Conservation (phyloP, 1,284 basidiomycete species). For the Cystobasidium slooffiae region DNA sequence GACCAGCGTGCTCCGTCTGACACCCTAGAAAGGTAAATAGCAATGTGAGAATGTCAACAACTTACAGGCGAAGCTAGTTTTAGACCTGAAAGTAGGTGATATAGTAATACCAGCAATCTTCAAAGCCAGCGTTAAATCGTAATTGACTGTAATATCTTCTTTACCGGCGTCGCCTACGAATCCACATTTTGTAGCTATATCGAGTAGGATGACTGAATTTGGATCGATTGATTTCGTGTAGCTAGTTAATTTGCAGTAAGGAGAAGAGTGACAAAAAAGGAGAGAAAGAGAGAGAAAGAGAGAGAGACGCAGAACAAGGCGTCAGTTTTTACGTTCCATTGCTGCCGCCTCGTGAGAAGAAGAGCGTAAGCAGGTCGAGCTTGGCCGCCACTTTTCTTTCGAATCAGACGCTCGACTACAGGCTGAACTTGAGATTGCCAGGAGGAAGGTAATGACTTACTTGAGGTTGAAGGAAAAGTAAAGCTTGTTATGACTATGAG, state of each 20-base stretch:
- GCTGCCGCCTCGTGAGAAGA: too few relatives aligned
- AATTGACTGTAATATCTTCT: constrained; percentile 52
- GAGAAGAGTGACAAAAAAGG: neutral
- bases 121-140: constrained; percentile 51
- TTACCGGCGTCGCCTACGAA: constrained; percentile 47
- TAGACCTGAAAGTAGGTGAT: constrained; percentile 43
- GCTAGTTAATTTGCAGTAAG: neutral
- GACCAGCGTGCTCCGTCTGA: too few relatives aligned
- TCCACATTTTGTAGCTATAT: constrained; percentile 54
- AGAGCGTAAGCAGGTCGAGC: too few relatives aligned
- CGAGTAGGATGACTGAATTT: constrained; percentile 49
- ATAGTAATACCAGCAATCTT: constrained; percentile 52
- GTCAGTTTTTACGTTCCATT: too few relatives aligned
- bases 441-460: constrained; percentile 18
- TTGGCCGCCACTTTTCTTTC: too few relatives aligned
- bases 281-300: neutral
- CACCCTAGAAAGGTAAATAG: too few relatives aligned
- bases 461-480: constrained; percentile 47
- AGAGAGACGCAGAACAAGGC: too few relatives aligned
- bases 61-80: constrained; percentile 39
- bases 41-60: too few relatives aligned
- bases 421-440: neutral
- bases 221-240: constrained; percentile 52
- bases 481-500: constrained; percentile 38
- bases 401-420: neutral